Evolutionary conservation across 345 rosid genomes (phyloP), one percentile per base, ranked within the genome.

Genomic region (Arabidopsis suecica): DNA sequence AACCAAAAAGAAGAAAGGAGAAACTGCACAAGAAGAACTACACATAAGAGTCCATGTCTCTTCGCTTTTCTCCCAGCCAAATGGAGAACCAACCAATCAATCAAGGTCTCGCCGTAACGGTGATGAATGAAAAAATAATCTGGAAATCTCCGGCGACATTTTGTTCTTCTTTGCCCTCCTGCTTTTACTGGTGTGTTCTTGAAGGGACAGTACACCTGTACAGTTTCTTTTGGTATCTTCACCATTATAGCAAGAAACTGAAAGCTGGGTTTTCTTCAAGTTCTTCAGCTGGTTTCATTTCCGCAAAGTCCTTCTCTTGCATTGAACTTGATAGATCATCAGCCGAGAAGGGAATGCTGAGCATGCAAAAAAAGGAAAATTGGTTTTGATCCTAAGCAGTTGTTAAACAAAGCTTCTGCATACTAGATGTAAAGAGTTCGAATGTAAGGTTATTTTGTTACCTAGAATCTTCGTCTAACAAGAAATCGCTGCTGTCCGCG

Each of bases 401-500:
- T 68, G 25, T 23, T 23, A 61, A 61, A 54, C 48, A 53, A 47
- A 70, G n/a, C 50, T 61, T 76, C 62, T 22, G 47, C 32, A 53
- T 53, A 50, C 30, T 40, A 60, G 34, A 42, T 5, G 58, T 45
- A 42, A 34, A 51, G 22, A 40, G 5, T 18, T 28, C 25, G 48
- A 36, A 22, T 8, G 18, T 50, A 32, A 56, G 70, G 30, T 71
- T 47, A 48, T 38, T 48, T 38, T 36, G 25, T 67, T 53, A 90
- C 99, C 97, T 81, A 58, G 99, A 88, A 87, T 87, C 88, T 82
- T 90, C 99, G 63, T 92, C 99, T 83, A 95, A 78, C 84, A 95
- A 85, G 80, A 95, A 95, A 59, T 97, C 90, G 83, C 71, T 90
- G 88, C 96, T 87, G 58, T 73, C 83, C 8, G 96, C 96, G 49